Percentiles rank a stretch among this genome's conserved stretches.
Evolutionary conservation across 345 rosid genomes (phyloP).

Genomic region (Lumnitzera littorea): DNA sequence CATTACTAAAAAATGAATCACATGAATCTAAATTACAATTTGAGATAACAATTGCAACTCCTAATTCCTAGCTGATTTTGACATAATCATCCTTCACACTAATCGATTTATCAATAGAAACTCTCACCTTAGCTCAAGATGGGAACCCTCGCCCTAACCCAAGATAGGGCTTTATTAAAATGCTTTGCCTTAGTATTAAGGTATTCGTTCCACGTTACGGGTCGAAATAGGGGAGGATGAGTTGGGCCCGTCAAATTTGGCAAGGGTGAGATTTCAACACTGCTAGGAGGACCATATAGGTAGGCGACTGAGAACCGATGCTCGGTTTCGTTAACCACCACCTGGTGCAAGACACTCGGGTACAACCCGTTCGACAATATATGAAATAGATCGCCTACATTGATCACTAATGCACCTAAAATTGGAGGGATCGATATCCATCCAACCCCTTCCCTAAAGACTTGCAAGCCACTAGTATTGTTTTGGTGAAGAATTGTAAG

Average conservation of each 20-base stretch:
- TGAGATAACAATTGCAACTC: too few species aligned
- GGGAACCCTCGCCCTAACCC: constrained; percentile 11
- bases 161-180: constrained; percentile 22
- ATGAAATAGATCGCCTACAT: constrained; percentile 41
- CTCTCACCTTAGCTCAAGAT: constrained; percentile 10
- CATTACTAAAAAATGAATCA: neutral
- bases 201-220: constrained; percentile 39
- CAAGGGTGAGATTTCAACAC: constrained; percentile 26
- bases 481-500: constrained; percentile 35
- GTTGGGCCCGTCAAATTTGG: constrained; percentile 20
- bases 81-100: constrained; percentile 3
- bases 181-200: constrained; percentile 32
- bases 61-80: constrained; percentile 1
- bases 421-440: constrained; percentile 39
- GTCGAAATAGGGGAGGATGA: constrained; percentile 32
- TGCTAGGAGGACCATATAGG: constrained; percentile 33
- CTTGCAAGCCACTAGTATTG: constrained; percentile 33
- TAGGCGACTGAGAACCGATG: constrained; percentile 30
- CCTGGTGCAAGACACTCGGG: constrained; percentile 36
- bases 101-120: constrained; percentile 7
- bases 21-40: too few species aligned
- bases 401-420: constrained; percentile 26
- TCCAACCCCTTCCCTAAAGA: constrained; percentile 22
- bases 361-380: constrained; percentile 38
- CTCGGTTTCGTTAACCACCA: constrained; percentile 26